A percentile compares a stretch with the other conserved stretches of the same genome.
phyloP scores from a whole-genome alignment of 257 asterid species.

The Plantago major region DNA sequence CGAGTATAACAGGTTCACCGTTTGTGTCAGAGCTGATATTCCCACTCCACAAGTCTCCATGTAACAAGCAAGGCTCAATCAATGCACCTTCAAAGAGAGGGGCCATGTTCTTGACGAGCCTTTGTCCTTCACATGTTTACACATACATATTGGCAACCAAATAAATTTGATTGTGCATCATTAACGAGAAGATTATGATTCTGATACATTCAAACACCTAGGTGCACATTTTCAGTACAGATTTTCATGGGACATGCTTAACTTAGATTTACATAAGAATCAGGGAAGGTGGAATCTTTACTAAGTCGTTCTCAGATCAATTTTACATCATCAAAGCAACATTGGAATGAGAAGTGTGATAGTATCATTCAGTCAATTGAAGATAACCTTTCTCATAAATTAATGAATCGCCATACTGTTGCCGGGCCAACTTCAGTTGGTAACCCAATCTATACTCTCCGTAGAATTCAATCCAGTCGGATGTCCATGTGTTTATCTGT shows the following conservation, averaged over 20 bases:
- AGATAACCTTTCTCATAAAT: slow-evolving; percentile 70
- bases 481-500: slow-evolving; percentile 85
- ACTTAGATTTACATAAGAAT: no score
- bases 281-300: no score
- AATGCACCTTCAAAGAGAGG: slow-evolving; percentile 64
- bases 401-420: slow-evolving; percentile 77
- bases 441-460: slow-evolving; percentile 88
- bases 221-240: no score
- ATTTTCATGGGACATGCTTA: no score
- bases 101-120: slow-evolving; percentile 75
- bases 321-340: no score
- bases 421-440: slow-evolving; percentile 69
- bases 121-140: slow-evolving; percentile 44
- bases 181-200: neutral
- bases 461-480: slow-evolving; percentile 81
- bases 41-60: slow-evolving; percentile 98
- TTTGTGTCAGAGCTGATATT: slow-evolving; percentile 73
- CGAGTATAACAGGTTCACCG: slow-evolving; percentile 92
- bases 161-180: neutral
- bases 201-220: no score
- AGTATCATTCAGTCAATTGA: neutral
- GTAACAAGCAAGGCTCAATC: slow-evolving; percentile 83
- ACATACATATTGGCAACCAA: neutral
- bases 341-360: no score
- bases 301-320: no score